A percentile compares a stretch with the other conserved stretches of the same genome.
These are phyloP conservation scores for Pseudocercospora musae DNA, from an alignment of 2,329 filamentous ascomycete genomes.

Conservation along the genomic window DNA sequence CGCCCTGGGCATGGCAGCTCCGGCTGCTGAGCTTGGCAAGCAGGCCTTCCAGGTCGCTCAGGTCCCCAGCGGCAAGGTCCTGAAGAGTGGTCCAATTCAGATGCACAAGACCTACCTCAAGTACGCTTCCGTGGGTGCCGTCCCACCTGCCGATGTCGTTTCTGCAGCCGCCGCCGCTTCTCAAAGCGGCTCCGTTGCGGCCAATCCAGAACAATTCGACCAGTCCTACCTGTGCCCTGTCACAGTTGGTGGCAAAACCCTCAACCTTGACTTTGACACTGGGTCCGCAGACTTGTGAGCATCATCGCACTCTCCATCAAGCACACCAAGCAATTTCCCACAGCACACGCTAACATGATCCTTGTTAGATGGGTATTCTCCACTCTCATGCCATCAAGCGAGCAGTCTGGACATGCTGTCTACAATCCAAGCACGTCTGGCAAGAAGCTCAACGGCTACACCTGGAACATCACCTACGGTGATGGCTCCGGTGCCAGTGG, in stretches of 20 bases:
- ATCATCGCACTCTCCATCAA: constrained; percentile 12
- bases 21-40: constrained; percentile 26
- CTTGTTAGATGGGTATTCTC: constrained; percentile 63
- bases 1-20: constrained; percentile 30
- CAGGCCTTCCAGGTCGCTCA: constrained; percentile 32
- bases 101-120: constrained; percentile 43
- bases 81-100: constrained; percentile 39
- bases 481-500: constrained; percentile 63
- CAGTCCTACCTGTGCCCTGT: constrained; percentile 52
- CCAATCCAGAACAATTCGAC: constrained; percentile 40
- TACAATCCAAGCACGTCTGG: constrained; percentile 51
- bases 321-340: neutral
- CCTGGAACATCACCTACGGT: constrained; percentile 56
- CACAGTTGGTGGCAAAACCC: constrained; percentile 58
- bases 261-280: constrained; percentile 67
- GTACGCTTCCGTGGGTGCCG: constrained; percentile 31
- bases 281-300: constrained; percentile 64
- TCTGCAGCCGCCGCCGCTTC: constrained; percentile 36
- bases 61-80: constrained; percentile 27
- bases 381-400: constrained; percentile 49
- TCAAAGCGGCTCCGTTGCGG: constrained; percentile 39
- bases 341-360: constrained; percentile 2
- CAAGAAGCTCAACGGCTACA: constrained; percentile 33
- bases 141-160: constrained; percentile 28
- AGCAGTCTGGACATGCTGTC: constrained; percentile 54